These are phyloP conservation scores for Corrigiola litoralis DNA, from an alignment of 179 eudicot genomes.

Conservation along the genomic window DNA sequence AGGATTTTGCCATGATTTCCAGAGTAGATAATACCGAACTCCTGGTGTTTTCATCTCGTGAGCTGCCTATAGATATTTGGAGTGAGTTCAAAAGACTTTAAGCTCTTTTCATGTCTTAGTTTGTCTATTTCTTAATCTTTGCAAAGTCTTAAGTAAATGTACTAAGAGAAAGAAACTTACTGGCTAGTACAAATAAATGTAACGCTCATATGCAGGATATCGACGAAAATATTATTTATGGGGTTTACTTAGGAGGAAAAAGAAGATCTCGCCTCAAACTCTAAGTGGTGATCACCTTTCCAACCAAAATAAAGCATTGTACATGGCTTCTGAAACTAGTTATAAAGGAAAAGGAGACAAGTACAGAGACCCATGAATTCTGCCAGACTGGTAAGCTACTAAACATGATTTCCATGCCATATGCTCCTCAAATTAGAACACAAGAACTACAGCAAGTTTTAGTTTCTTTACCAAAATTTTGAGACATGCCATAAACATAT, in stretches of 20 bases:
- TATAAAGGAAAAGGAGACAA: no score
- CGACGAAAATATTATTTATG: no score
- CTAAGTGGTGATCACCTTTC: no score
- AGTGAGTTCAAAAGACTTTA: constrained; percentile 15
- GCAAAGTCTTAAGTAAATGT: not conserved
- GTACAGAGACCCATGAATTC: not conserved
- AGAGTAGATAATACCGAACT: constrained; percentile 13
- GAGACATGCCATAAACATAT: no score
- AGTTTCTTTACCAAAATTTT: no score
- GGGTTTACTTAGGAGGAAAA: no score
- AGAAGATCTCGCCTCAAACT: no score
- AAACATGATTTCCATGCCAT: not conserved
- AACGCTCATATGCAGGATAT: constrained; percentile 31
- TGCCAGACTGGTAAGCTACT: not conserved
- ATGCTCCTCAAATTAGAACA: no score
- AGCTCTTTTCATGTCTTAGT: not conserved
- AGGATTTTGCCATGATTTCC: constrained; percentile 19
- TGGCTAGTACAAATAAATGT: no score
- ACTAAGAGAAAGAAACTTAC: not conserved
- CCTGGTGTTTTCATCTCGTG: constrained; percentile 27
- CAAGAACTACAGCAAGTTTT: no score
- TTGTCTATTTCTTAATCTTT: not conserved
- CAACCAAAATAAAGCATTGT: no score
- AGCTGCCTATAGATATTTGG: constrained; percentile 22
- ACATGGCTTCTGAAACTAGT: not conserved